Evolutionary conservation across 805 yeast genomes (phyloP), one percentile per base, ranked within the genome.

Genomic region (Hanseniaspora lindneri): DNA sequence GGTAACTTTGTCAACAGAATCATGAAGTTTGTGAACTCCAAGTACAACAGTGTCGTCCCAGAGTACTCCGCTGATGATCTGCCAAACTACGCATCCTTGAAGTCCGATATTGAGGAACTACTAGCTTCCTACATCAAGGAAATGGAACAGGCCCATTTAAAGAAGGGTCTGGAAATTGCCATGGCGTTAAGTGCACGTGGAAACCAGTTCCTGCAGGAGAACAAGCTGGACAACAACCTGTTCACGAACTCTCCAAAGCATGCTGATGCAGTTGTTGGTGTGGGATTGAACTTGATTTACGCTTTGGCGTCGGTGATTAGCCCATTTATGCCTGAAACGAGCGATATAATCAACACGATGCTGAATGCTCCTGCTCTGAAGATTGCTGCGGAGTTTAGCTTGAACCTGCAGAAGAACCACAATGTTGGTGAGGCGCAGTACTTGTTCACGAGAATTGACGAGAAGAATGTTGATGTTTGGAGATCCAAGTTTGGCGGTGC

Each of bases 1-100:
- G 99, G 98, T 66, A 92, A 92, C 70, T 86, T 87, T 60, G 96
- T 87, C 51, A 92, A 92, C 72, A 81, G 99, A 68, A 71, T 89
- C 59, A 78, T 86, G 54, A 92, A 92, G 66, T 92, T 87, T 62
- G 86, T 80, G 46, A 78, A 74, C 62, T 88, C 95, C 49, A 92
- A 87, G 64, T 92, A 86, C 66, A 83, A 85, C 56, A 94, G 95
- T 52, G 95, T 85, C 41, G 74, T 92, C 54, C 96, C 97, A 44
- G 59, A 69, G 41, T 87, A 64, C 61, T 70, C 76, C 52, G 63
- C 73, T 5, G 60, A 66, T 23, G 64, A 73, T 49, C 61, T 76
- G 41, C 70, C 74, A 27, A 72, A 70, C 51, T 79, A 72, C 57
- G 68, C 63, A 8, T 61, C 64, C 32, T 58, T 71, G 43, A 67